Evolutionary conservation across 768 basidiomycete species (phyloP), one percentile per base, ranked within the genome.

Genomic region (Serendipita sp.): DNA sequence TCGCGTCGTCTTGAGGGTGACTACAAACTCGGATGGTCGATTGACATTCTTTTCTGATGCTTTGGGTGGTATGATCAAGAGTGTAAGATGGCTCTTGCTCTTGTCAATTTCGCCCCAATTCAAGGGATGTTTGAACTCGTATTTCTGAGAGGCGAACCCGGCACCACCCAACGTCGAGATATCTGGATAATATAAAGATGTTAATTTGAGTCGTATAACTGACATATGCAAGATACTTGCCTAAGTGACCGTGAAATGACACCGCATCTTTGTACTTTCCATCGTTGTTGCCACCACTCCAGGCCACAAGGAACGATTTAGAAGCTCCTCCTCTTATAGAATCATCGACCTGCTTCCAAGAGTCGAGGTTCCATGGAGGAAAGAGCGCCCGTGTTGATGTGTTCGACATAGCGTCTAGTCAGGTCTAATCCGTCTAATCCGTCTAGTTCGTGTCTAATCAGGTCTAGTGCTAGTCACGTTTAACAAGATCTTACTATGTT

Each of bases 61-160:
- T 18, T 50, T 18, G 16, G 29, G 23, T 10, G 11, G 34, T 4
- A 60, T 4, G 23, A 60, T 36, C 23, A 27, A 60, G 16, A 60
- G 55, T 23, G 16, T 60, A 16, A 60, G 18, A 34, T 34, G 29
- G 48, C 48, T 50, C 48, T 50, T 50, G 48, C 48, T 31, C 29
- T 5, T 8, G 48, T 50, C 48, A n/a, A 50, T 31, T 50, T n/a
- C n/a, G n/a, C 48, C 48, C 29, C 18, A 67, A 23, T 67, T 50
- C 16, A 74, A 68, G 4, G 52, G 46, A 0, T 69, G 68, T 6
- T 65, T 64, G 62, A 74, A 75, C 6, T 69, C 68, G 66, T 71
- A 71, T n/a, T 69, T 68, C 64, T 75, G 75, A 2, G 74, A 75
- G 4, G 75, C 74, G 65, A 76, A 76, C 2, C 75, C 75, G 40